Evolutionary conservation across 129 eudicot species (phyloP).

Genomic region (Flaveria trinervia): DNA sequence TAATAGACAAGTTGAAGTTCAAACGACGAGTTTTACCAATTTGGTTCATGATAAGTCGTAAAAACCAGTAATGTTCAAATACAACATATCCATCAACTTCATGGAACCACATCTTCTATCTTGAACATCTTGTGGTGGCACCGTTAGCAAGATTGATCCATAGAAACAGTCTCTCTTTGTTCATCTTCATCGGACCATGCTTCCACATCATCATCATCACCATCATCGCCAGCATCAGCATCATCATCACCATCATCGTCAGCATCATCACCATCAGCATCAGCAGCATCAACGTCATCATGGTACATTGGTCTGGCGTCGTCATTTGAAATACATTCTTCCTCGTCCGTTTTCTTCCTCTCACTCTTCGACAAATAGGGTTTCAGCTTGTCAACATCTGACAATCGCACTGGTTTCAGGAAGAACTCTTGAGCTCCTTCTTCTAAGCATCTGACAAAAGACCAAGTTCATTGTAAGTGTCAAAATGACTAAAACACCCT

Average conservation of each 20-base stretch:
- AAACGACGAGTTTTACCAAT: too few species aligned
- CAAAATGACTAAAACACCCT: conserved; percentile 21
- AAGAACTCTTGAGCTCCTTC: conserved; percentile 85
- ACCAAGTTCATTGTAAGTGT: conserved; percentile 1
- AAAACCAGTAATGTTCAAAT: too few species aligned
- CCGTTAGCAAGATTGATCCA: conserved; percentile 4
- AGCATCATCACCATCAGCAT: neutral
- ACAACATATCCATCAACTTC: neutral
- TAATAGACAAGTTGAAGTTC: too few species aligned
- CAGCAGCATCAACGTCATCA: neutral
- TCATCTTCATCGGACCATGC: neutral
- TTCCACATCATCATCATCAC: neutral
- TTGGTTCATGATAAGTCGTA: too few species aligned
- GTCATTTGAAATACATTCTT: neutral
- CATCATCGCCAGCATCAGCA: neutral
- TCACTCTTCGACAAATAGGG: conserved; percentile 48
- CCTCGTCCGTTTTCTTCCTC: conserved; percentile 37
- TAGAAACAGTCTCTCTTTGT: neutral
- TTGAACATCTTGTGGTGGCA: conserved; percentile 13
- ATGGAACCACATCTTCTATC: conserved; percentile 11
- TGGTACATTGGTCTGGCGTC: neutral
- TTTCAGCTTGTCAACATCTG: conserved; percentile 71
- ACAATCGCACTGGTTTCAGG: conserved; percentile 67
- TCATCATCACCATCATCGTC: neutral
- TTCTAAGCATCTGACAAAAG: conserved; percentile 58